A percentile compares a stretch with the other conserved stretches of the same genome.
These are phyloP conservation scores for Debaryomyces singareniensis DNA, from an alignment of 1,139 yeast species.

Conservation along the genomic window DNA sequence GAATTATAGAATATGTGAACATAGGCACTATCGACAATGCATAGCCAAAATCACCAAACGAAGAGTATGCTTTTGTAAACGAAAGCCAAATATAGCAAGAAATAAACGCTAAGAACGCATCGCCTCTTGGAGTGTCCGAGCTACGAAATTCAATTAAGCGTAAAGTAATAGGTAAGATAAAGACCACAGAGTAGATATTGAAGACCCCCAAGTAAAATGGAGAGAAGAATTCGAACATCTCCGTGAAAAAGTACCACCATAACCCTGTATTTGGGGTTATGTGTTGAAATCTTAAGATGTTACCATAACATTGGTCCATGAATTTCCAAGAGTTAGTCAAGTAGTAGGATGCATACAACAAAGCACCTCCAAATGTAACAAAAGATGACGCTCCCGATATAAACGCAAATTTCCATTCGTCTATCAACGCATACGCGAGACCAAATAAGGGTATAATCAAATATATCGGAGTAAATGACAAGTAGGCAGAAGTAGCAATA, in stretches of 20 bases:
- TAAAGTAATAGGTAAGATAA: constrained; percentile 67
- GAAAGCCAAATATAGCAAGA: constrained; percentile 60
- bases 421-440: constrained; percentile 19
- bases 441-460: constrained; percentile 51
- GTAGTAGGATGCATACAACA: constrained; percentile 28
- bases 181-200: constrained; percentile 66
- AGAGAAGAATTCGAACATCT: constrained; percentile 85
- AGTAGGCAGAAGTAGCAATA: constrained; percentile 59
- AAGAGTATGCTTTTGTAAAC: constrained; percentile 81
- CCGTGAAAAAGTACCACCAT: constrained; percentile 98
- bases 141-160: constrained; percentile 41
- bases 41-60: constrained; percentile 76
- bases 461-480: constrained; percentile 57
- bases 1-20: constrained; percentile 37
- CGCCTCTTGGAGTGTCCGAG: constrained; percentile 17
- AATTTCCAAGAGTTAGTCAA: constrained; percentile 40
- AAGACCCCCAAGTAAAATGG: constrained; percentile 81
- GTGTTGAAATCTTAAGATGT: constrained; percentile 55
- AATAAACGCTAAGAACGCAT: constrained; percentile 63
- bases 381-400: constrained; percentile 21
- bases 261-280: constrained; percentile 82
- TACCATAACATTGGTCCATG: constrained; percentile 55
- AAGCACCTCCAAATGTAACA: constrained; percentile 18
- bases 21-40: constrained; percentile 57
- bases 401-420: constrained; percentile 12